Base-by-base conservation (phyloP, 129 eudicot species). In the Tanacetum coccineum region DNA sequence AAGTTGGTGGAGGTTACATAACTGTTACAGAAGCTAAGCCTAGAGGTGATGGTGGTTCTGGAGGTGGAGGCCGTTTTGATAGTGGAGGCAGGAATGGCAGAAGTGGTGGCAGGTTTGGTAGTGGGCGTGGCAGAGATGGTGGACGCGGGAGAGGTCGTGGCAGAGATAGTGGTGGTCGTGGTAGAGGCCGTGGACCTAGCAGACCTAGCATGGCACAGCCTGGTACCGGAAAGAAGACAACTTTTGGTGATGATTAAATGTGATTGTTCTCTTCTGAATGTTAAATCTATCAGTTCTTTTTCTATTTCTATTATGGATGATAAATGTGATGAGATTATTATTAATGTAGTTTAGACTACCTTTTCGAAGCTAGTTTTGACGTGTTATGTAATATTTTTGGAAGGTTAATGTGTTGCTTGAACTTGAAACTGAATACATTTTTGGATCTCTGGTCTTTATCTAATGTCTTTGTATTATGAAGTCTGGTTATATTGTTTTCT, bases 171-270 rank as follows among this genome's bases (percentile, higher is more conserved):
- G 66, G 84, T 2, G 71, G 82, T 4, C 75, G 80, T 0, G 80
- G 87, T 9, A 55, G 94, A 69, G 89, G 95, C 0, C 83, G 87
- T 60, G 85, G 87, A 32, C 44, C 61, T 58, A 65, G n/a, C 73
- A 77, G 77, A 63, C 81, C 81, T 32, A 84, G 82, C 82, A 60
- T 84, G 81, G 84, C 78, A 46, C 22, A 86, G 8, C 71, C 78
- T 51, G 90, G 87, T 67, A 83, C 81, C 19, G 87, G 91, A 53
- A 85, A 71, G 70, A 85, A 82, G 85, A 82, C 87, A 3, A 80
- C 81, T 7, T 85, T 85, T 45, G 84, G 80, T 51, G 87, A 79
- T 32, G 91, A 85, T 52, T 80, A 77, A 71, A 46, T 9, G 14
- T 20, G 72, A 44, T 14, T 11, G 52, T 42, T 11, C 9, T 70